Evolutionary conservation across 306 rosid species (phyloP).

Genomic region (Glycine soja): DNA sequence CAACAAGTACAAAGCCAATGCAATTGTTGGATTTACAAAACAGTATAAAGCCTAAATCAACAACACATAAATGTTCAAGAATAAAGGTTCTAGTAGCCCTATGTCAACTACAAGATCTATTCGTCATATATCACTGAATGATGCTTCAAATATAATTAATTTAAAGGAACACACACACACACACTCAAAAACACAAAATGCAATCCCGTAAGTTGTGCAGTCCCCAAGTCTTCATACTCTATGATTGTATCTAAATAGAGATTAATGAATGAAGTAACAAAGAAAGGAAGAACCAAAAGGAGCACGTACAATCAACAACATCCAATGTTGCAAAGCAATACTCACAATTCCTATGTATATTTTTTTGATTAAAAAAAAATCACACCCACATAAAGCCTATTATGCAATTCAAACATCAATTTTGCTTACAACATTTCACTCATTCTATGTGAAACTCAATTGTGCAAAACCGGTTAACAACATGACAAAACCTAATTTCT

Average conservation of each 20-base stretch:
- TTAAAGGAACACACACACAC: not conserved
- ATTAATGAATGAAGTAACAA: not conserved
- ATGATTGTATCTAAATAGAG: not conserved
- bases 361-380: not conserved
- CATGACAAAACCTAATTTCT: conserved; percentile 4
- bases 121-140: not conserved
- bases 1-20: conserved; percentile 20
- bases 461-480: not conserved
- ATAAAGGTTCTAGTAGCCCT: not conserved
- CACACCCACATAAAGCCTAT: not conserved
- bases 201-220: not conserved
- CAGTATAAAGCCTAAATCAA: conserved; percentile 33
- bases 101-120: not conserved
- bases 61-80: conserved; percentile 3
- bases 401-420: conserved; percentile 1
- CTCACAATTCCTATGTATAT: not conserved
- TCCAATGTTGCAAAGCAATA: not conserved
- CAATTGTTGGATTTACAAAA: conserved; percentile 9
- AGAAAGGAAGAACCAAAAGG: conserved; percentile 7
- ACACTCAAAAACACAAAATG: not conserved
- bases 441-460: not conserved
- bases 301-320: not conserved
- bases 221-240: no score
- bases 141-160: conserved; percentile 24
- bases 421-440: not conserved